phyloP scores from a whole-genome alignment of 2,329 filamentous ascomycete species.

The Penicillium polonicum region DNA sequence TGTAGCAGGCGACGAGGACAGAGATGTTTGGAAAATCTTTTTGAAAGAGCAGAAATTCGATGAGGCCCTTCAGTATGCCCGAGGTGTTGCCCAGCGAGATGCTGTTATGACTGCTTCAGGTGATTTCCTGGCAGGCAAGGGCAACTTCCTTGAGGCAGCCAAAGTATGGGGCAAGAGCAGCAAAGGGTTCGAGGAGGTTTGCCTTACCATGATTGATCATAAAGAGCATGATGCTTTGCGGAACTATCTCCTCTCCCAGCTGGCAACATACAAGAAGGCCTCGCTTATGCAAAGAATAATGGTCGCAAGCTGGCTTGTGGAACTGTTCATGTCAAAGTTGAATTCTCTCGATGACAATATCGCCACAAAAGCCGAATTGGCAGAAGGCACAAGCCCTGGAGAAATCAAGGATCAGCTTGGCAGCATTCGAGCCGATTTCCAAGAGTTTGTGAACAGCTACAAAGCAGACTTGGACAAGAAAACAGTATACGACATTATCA shows the following conservation, averaged over 20 bases:
- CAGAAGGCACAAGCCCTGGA: conserved; percentile 67
- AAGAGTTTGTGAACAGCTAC: conserved; percentile 82
- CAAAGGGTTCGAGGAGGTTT: conserved; percentile 95
- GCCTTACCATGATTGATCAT: conserved; percentile 84
- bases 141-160: conserved; percentile 81
- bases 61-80: conserved; percentile 79
- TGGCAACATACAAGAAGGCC: conserved; percentile 76
- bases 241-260: conserved; percentile 83
- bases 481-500: conserved; percentile 93
- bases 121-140: conserved; percentile 79
- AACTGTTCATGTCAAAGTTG: conserved; percentile 95
- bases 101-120: conserved; percentile 88
- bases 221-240: conserved; percentile 86
- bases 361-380: conserved; percentile 78
- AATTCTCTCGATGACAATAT: conserved; percentile 94
- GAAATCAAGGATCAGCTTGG: conserved; percentile 69
- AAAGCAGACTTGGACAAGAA: conserved; percentile 85
- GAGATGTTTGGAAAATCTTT: conserved; percentile 95
- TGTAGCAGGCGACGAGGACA: conserved; percentile 81
- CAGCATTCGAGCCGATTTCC: conserved; percentile 72
- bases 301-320: conserved; percentile 92
- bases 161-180: conserved; percentile 90
- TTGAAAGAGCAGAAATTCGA: conserved; percentile 84
- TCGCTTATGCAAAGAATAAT: conserved; percentile 90
- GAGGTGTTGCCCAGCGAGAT: conserved; percentile 77